These are phyloP conservation scores for Deuterostichococcus epilithicus DNA, from an alignment of 139 green algal species.

Conservation along the genomic window DNA sequence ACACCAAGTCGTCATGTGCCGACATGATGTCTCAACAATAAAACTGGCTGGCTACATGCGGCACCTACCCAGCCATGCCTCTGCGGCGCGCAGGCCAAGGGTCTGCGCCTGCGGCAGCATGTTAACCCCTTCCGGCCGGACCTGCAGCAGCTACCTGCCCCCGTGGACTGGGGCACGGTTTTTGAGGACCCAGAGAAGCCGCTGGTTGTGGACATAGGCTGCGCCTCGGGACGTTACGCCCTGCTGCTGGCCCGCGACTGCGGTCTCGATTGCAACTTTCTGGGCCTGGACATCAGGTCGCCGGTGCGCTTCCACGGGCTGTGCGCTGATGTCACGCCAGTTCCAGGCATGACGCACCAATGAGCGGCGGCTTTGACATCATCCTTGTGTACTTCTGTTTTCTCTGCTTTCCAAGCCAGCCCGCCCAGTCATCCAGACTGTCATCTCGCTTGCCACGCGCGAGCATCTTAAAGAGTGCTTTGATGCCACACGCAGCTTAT, in stretches of 20 bases:
- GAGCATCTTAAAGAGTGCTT: background rate
- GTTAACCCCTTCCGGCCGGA: slow-evolving; percentile 69
- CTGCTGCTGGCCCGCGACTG: slow-evolving; percentile 39
- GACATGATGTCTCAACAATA: too few species aligned
- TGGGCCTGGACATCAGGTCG: slow-evolving; percentile 81
- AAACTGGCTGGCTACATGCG: too few species aligned
- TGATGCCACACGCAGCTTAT: slow-evolving; percentile 45
- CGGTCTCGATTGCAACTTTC: slow-evolving; percentile 53
- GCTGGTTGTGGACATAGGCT: slow-evolving; percentile 81
- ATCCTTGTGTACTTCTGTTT: too few species aligned
- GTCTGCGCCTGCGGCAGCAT: slow-evolving; percentile 68
- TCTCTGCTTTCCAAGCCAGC: too few species aligned
- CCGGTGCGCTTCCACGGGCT: slow-evolving; percentile 20
- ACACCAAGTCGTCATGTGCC: too few species aligned
- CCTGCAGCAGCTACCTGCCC: slow-evolving; percentile 19
- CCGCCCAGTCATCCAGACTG: background rate
- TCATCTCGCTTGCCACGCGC: background rate
- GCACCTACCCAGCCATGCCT: too few species aligned
- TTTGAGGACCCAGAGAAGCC: slow-evolving; percentile 55
- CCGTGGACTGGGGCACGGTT: slow-evolving; percentile 46
- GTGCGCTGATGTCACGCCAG: background rate
- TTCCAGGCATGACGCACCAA: too few species aligned
- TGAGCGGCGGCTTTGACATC: too few species aligned
- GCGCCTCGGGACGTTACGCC: slow-evolving; percentile 75
- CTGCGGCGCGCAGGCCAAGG: too few species aligned